A percentile compares a stretch with the other conserved stretches of the same genome.
These are phyloP conservation scores for Apiospora arundinis DNA, from an alignment of 2,329 filamentous ascomycete genomes.

Conservation along the genomic window DNA sequence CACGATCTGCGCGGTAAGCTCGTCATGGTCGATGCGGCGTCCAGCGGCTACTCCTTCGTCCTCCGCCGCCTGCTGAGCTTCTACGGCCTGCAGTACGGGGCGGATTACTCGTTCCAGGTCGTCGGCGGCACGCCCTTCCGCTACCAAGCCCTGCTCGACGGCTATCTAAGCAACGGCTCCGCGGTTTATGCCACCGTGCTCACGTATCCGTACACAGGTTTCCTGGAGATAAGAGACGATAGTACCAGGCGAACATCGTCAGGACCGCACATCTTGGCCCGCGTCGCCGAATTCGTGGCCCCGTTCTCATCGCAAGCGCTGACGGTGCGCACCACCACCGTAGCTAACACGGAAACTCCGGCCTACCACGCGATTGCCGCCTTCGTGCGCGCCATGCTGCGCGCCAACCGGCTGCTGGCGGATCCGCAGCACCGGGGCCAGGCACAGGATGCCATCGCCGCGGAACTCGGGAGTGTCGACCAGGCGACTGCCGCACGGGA, in stretches of 20 bases:
- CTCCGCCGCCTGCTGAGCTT: constrained; percentile 9
- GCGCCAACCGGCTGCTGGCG: neutral
- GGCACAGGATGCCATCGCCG: neutral
- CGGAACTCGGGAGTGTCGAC: neutral
- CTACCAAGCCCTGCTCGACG: neutral
- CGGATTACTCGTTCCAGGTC: constrained; percentile 15
- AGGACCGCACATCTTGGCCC: neutral
- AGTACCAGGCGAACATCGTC: neutral
- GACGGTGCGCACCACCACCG: neutral
- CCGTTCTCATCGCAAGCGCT: constrained; percentile 12
- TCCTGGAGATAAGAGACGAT: neutral
- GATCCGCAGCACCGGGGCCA: neutral
- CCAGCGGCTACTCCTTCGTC: constrained; percentile 16
- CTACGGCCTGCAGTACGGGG: constrained; percentile 1
- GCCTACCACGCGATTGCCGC: neutral
- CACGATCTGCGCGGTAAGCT: constrained; percentile 6
- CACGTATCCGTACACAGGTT: neutral
- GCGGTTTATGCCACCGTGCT: constrained; percentile 11
- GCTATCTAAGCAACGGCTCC: constrained; percentile 7
- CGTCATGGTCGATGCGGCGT: constrained; percentile 3
- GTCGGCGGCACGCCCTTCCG: neutral
- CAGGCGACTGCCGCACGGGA: neutral
- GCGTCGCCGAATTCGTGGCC: constrained; percentile 9
- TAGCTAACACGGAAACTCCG: neutral
- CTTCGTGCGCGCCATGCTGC: constrained; percentile 5